These are phyloP conservation scores for Amphichorda felina DNA, from an alignment of 2,329 filamentous ascomycete genomes.

Conservation along the genomic window DNA sequence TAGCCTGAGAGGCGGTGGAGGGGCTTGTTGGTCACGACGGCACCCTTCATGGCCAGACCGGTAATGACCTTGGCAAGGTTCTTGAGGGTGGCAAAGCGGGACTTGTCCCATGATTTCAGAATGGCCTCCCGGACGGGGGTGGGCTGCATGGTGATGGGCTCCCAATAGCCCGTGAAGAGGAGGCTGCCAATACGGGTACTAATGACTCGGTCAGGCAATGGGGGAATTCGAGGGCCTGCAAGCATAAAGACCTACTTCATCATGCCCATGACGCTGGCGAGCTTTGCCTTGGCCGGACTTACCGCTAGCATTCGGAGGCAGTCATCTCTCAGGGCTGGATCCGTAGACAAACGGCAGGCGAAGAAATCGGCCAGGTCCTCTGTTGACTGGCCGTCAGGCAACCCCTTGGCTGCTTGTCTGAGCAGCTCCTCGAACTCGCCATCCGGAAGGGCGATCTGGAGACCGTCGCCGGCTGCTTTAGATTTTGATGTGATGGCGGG, in stretches of 20 bases:
- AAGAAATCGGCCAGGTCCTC: constrained; percentile 40
- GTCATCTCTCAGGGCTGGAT: constrained; percentile 38
- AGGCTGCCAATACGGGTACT: constrained; percentile 53
- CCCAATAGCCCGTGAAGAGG: constrained; percentile 55
- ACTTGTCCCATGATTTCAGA: constrained; percentile 48
- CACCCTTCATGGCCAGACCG: constrained; percentile 39
- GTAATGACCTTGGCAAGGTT: constrained; percentile 43
- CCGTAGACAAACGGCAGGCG: constrained; percentile 34
- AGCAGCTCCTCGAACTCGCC: constrained; percentile 36
- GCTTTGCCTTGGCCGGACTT: constrained; percentile 20
- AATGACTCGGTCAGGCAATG: not conserved
- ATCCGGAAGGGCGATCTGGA: constrained; percentile 33
- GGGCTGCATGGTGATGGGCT: constrained; percentile 50
- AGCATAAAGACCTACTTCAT: constrained; percentile 27
- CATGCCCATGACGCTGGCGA: constrained; percentile 25
- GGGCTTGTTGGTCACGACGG: constrained; percentile 40
- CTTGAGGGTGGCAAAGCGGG: constrained; percentile 42
- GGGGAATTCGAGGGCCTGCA: too few species aligned
- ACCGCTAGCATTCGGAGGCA: constrained; percentile 29
- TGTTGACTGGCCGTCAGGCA: constrained; percentile 25
- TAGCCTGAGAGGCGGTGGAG: constrained; percentile 46
- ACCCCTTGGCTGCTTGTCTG: constrained; percentile 18
- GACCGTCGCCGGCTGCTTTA: constrained; percentile 7
- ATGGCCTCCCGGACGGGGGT: constrained; percentile 48
- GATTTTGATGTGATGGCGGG: constrained; percentile 41